These are phyloP conservation scores for Cyclocybe cylindracea DNA, from an alignment of 768 basidiomycete genomes.

Conservation along the genomic window DNA sequence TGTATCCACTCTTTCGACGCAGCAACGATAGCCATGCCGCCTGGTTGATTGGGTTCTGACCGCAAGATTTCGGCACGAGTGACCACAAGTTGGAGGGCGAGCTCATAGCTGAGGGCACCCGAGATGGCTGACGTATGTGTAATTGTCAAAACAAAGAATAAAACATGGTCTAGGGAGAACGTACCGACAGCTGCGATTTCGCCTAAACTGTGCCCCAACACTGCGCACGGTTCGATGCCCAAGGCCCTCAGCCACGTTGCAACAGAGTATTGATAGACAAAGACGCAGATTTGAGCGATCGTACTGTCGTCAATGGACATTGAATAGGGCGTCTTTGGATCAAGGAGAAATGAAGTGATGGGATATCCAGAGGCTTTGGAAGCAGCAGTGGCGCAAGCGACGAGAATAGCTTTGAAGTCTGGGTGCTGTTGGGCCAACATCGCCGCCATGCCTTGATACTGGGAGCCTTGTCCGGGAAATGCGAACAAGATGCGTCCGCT, in stretches of 20 bases:
- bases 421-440: slow-evolving; percentile 15
- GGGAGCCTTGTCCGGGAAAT: slow-evolving; percentile 33
- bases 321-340: not conserved
- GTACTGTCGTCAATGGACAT: slow-evolving; percentile 16
- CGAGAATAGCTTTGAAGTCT: slow-evolving; percentile 19
- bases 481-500: slow-evolving; percentile 19
- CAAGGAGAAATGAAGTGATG: slow-evolving; percentile 20
- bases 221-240: slow-evolving; percentile 20
- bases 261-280: slow-evolving; percentile 30
- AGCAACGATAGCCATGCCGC: slow-evolving; percentile 26
- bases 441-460: slow-evolving; percentile 29
- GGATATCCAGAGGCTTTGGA: slow-evolving; percentile 17
- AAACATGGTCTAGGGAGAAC: slow-evolving; percentile 1
- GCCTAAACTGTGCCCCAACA: slow-evolving; percentile 31
- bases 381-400: slow-evolving; percentile 11
- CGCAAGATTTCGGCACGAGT: slow-evolving; percentile 20
- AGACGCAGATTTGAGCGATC: slow-evolving; percentile 29
- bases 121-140: slow-evolving; percentile 17
- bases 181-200: slow-evolving; percentile 31
- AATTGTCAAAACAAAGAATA: not conserved
- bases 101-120: slow-evolving; percentile 21
- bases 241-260: slow-evolving; percentile 21
- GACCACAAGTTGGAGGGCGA: slow-evolving; percentile 25
- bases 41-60: slow-evolving; percentile 11
- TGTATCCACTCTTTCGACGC: slow-evolving; percentile 13